Evolutionary conservation across 148 eudicot species (phyloP).

Genomic region (Dianthus caryophyllus): DNA sequence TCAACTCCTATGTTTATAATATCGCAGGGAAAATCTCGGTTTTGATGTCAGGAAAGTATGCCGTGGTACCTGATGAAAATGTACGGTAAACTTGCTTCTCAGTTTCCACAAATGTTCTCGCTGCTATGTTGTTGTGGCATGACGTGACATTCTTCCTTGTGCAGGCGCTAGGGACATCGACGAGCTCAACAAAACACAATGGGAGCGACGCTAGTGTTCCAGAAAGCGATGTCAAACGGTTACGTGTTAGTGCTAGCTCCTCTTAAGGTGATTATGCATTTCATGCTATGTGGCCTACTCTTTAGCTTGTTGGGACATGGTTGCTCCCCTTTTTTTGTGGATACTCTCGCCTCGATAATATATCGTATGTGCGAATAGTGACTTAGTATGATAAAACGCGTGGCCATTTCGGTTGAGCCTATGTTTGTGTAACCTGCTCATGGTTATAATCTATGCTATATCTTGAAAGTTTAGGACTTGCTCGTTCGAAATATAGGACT

Average conservation of each 20-base stretch:
- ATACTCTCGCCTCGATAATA: conserved; percentile 11
- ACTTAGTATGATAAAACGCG: conserved; percentile 11
- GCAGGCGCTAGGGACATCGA: conserved; percentile 35
- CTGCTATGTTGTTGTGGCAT: not conserved
- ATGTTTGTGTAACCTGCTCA: not conserved
- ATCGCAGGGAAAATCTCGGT: conserved; percentile 48
- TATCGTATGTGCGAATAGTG: conserved; percentile 10
- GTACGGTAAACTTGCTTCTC: conserved; percentile 29
- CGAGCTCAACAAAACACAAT: conserved; percentile 25
- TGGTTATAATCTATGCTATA: not conserved
- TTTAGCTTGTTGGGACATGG: not conserved
- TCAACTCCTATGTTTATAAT: conserved; percentile 3
- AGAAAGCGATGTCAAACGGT: conserved; percentile 70
- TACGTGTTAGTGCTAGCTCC: conserved; percentile 30
- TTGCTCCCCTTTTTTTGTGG: conserved; percentile 11
- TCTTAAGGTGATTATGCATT: not conserved
- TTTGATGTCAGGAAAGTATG: conserved; percentile 63
- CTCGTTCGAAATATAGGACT: no score
- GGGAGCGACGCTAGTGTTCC: conserved; percentile 77
- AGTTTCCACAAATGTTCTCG: not conserved
- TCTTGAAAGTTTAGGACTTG: not conserved
- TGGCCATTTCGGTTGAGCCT: not conserved
- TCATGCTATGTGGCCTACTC: not conserved
- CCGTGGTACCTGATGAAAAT: conserved; percentile 65
- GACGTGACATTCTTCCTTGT: not conserved